These are phyloP conservation scores for Nowakowskiella sp. DNA, from an alignment of 192 early-diverging fungal species.

Conservation along the genomic window DNA sequence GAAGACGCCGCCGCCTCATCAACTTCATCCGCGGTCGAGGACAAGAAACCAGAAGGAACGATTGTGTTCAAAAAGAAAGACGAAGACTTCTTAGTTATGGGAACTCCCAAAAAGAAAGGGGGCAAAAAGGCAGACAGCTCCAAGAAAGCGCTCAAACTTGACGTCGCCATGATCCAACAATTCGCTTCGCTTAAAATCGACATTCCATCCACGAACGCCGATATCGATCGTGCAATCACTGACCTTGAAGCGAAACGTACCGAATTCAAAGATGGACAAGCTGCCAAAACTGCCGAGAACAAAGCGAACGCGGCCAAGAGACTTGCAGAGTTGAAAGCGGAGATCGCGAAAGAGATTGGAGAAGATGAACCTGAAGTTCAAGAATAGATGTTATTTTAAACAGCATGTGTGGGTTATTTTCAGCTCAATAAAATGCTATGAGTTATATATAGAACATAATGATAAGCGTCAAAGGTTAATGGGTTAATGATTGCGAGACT, in stretches of 20 bases:
- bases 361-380: constrained; percentile 7
- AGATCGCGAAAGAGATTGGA: constrained; percentile 38
- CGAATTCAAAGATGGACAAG: constrained; percentile 70
- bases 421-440: too few relatives aligned
- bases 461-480: too few relatives aligned
- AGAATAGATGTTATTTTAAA: too few relatives aligned
- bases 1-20: constrained; percentile 23
- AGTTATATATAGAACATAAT: too few relatives aligned
- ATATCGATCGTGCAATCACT: constrained; percentile 62
- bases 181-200: constrained; percentile 73
- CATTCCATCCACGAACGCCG: constrained; percentile 62
- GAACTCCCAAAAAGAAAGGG: constrained; percentile 55
- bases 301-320: constrained; percentile 80
- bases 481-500: too few relatives aligned
- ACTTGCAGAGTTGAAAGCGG: constrained; percentile 60
- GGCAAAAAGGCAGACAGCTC: constrained; percentile 43
- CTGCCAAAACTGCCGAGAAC: constrained; percentile 70
- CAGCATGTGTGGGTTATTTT: too few relatives aligned
- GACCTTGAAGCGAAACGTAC: constrained; percentile 61
- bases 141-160: constrained; percentile 62
- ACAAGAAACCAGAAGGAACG: constrained; percentile 66
- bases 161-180: constrained; percentile 59
- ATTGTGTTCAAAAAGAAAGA: constrained; percentile 72
- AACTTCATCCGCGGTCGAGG: constrained; percentile 47
- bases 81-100: constrained; percentile 64